A percentile compares a stretch with the other conserved stretches of the same genome.
Conservation (phyloP, 73 alveolate species). For the Symbiodinium pilosum region DNA sequence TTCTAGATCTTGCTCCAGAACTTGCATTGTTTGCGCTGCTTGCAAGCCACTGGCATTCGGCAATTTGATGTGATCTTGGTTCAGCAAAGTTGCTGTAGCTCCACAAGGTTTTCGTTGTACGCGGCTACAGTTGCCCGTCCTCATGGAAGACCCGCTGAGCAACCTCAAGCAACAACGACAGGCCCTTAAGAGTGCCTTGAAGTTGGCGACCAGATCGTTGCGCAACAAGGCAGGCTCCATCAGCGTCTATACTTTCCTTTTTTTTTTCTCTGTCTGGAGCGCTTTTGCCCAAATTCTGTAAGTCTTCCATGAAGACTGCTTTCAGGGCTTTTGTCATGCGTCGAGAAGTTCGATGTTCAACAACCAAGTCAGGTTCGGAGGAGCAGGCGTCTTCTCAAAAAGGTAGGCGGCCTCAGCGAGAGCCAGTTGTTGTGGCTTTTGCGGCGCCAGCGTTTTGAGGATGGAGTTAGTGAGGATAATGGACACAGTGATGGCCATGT, state of each 20-base stretch:
- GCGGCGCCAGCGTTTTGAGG: background rate
- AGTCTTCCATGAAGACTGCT: background rate
- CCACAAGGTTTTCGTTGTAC: background rate
- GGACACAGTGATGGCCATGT: background rate
- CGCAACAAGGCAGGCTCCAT: background rate
- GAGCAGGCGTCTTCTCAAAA: background rate
- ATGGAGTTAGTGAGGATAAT: background rate
- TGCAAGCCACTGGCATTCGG: background rate
- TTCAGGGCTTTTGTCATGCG: background rate
- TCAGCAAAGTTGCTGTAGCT: background rate
- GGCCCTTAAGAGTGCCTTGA: background rate
- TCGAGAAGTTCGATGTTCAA: too few species aligned
- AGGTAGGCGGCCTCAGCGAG: background rate
- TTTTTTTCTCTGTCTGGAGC: too few species aligned
- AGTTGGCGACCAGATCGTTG: background rate
- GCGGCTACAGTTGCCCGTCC: background rate
- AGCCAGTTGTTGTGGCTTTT: background rate
- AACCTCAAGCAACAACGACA: background rate
- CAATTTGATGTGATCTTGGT: background rate
- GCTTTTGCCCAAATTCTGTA: background rate
- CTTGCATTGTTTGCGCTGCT: background rate
- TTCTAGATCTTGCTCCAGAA: background rate
- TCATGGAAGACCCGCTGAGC: background rate
- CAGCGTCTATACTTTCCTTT: too few species aligned
- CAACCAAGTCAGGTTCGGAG: background rate